phyloP scores from a whole-genome alignment of 768 basidiomycete species.

The Trametes meyenii region DNA sequence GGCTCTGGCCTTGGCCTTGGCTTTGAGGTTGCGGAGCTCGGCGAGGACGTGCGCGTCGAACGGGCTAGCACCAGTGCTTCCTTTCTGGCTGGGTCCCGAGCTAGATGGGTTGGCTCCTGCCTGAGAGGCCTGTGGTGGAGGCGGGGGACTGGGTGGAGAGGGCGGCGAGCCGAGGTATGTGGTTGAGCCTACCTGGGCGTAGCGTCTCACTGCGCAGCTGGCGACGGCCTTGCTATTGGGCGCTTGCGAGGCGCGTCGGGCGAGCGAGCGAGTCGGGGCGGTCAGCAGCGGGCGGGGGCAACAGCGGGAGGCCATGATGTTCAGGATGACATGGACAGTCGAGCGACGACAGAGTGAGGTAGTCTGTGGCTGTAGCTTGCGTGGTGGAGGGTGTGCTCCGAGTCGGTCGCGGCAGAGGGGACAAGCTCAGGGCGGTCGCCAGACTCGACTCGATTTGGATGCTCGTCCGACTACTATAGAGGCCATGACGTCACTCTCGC shows the following conservation, averaged over 20 bases:
- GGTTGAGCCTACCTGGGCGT: slow-evolving; percentile 30
- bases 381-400: too few species aligned
- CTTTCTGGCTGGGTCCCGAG: background rate
- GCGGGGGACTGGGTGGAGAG: slow-evolving; percentile 19
- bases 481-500: too few species aligned
- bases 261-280: slow-evolving; percentile 4
- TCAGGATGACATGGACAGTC: background rate
- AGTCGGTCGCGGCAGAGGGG: too few species aligned
- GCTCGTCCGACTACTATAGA: too few species aligned
- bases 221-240: background rate
- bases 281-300: background rate
- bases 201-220: slow-evolving; percentile 7
- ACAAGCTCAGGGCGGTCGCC: too few species aligned
- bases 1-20: too few species aligned
- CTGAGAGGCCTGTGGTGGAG: background rate
- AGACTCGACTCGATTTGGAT: too few species aligned
- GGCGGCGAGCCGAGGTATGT: slow-evolving; percentile 31
- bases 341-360: background rate
- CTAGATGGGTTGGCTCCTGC: background rate
- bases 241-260: background rate
- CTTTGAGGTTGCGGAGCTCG: slow-evolving; percentile 19
- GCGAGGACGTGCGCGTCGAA: slow-evolving; percentile 31
- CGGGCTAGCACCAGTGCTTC: too few species aligned
- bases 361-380: background rate
- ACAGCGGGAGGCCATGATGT: slow-evolving; percentile 3